These are phyloP conservation scores for Kwoniella bestiolae DNA, from an alignment of 768 basidiomycete species.

Conservation along the genomic window DNA sequence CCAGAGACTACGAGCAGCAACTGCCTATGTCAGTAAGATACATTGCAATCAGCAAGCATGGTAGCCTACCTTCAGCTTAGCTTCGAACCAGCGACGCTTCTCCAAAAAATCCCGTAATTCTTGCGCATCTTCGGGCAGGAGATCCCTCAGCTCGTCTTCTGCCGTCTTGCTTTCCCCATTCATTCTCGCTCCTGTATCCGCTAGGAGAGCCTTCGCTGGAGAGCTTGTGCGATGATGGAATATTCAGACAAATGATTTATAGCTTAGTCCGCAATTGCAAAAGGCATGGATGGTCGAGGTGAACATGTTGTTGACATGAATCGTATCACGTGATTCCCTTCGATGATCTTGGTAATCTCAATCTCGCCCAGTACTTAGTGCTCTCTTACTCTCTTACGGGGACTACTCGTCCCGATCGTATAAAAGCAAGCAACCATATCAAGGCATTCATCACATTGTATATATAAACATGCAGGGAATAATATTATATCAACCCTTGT, in stretches of 20 bases:
- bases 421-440: not conserved
- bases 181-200: not conserved
- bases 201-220: too few species aligned
- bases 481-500: too few species aligned
- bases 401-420: too few species aligned
- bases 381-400: too few species aligned
- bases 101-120: constrained; percentile 44
- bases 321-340: constrained; percentile 6
- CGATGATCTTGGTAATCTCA: not conserved
- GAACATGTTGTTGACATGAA: constrained; percentile 5
- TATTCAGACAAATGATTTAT: too few species aligned
- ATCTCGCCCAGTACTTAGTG: too few species aligned
- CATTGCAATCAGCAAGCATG: constrained; percentile 13
- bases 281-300: not conserved
- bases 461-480: constrained; percentile 17
- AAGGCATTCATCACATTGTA: not conserved
- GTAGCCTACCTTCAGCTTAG: constrained; percentile 38
- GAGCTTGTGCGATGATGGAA: too few species aligned
- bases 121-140: constrained; percentile 37
- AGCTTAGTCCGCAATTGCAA: not conserved
- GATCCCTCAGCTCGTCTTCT: constrained; percentile 41
- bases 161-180: not conserved
- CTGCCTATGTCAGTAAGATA: too few species aligned
- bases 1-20: constrained; percentile 27
- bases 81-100: constrained; percentile 50